Evolutionary conservation across 495 filamentous ascomycete genomes (phyloP).

Genomic region (Aspergillus avenaceus): DNA sequence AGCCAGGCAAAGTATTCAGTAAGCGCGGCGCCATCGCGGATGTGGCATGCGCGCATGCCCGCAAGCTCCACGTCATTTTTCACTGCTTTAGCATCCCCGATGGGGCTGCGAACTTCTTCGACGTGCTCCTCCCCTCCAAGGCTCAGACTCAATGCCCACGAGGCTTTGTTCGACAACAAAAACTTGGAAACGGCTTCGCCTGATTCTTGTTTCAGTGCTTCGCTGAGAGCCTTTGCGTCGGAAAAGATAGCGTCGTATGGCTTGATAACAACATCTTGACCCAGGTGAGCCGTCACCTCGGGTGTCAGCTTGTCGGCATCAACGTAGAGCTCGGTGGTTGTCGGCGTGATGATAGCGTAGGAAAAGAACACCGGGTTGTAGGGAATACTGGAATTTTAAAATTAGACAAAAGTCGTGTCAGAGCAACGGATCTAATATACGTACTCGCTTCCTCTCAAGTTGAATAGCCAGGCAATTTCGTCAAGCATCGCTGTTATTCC

Average conservation of each 20-base stretch:
- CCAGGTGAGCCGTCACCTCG: constrained; percentile 68
- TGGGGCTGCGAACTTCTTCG: constrained; percentile 81
- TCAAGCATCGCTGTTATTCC: constrained; percentile 69
- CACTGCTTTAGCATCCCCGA: constrained; percentile 93
- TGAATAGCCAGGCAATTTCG: constrained; percentile 97
- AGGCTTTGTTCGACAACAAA: constrained; percentile 81
- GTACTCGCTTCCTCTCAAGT: constrained; percentile 88
- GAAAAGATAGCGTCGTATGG: constrained; percentile 83
- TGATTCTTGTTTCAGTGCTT: constrained; percentile 31
- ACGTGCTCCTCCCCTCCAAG: constrained; percentile 86
- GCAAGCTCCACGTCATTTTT: constrained; percentile 91
- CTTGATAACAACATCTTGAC: constrained; percentile 66
- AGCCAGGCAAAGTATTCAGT: constrained; percentile 96
- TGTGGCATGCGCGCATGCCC: constrained; percentile 92
- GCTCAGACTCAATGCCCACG: constrained; percentile 86
- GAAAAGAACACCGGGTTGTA: constrained; percentile 99
- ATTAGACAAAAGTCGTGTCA: neutral
- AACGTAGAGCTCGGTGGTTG: constrained; percentile 78
- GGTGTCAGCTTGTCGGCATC: constrained; percentile 70
- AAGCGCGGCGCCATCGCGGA: constrained; percentile 89
- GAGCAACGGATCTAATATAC: constrained; percentile 9
- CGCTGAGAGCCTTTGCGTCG: constrained; percentile 62
- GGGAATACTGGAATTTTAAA: constrained; percentile 60
- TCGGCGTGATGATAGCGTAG: constrained; percentile 84
- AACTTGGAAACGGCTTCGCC: constrained; percentile 57